phyloP scores from a whole-genome alignment of 352 stramenopile species.

The Globisporangium irregulare region DNA sequence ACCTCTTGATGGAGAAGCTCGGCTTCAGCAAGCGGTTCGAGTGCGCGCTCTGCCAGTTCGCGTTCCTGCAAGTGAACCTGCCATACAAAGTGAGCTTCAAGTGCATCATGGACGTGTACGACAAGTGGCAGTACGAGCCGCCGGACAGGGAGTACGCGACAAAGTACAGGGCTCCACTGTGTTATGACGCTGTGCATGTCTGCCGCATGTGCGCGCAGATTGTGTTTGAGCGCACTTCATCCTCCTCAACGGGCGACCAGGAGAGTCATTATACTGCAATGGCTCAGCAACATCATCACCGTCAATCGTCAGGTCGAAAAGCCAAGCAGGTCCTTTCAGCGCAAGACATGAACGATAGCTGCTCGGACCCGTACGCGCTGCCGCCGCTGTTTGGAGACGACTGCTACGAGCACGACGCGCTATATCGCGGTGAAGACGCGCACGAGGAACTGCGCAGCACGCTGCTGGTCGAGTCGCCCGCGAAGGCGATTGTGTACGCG shows the following conservation, averaged over 20 bases:
- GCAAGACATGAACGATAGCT: slow-evolving; percentile 17
- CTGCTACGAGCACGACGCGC: slow-evolving; percentile 16
- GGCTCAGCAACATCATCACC: not conserved
- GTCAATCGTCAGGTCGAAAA: not conserved
- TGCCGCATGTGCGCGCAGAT: slow-evolving; percentile 78
- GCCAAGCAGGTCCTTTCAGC: slow-evolving; percentile 9
- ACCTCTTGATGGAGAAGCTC: slow-evolving; percentile 54
- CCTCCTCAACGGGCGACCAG: not conserved
- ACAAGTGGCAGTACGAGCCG: slow-evolving; percentile 49
- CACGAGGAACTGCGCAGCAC: slow-evolving; percentile 16
- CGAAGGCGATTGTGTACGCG: slow-evolving; percentile 64
- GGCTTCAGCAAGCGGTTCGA: slow-evolving; percentile 58
- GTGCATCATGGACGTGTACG: slow-evolving; percentile 75
- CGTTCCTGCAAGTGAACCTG: slow-evolving; percentile 55
- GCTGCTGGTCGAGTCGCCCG: slow-evolving; percentile 29
- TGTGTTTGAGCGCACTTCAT: slow-evolving; percentile 43
- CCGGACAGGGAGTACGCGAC: slow-evolving; percentile 37
- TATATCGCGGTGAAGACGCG: slow-evolving; percentile 15
- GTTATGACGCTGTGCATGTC: slow-evolving; percentile 69
- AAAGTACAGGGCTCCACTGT: slow-evolving; percentile 61
- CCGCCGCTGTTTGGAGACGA: slow-evolving; percentile 66
- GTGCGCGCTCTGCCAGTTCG: slow-evolving; percentile 59
- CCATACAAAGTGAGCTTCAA: slow-evolving; percentile 73
- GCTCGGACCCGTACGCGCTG: slow-evolving; percentile 59
- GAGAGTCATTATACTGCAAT: not conserved